Conservation (phyloP, 306 rosid species). For the Cucumis melo region DNA sequence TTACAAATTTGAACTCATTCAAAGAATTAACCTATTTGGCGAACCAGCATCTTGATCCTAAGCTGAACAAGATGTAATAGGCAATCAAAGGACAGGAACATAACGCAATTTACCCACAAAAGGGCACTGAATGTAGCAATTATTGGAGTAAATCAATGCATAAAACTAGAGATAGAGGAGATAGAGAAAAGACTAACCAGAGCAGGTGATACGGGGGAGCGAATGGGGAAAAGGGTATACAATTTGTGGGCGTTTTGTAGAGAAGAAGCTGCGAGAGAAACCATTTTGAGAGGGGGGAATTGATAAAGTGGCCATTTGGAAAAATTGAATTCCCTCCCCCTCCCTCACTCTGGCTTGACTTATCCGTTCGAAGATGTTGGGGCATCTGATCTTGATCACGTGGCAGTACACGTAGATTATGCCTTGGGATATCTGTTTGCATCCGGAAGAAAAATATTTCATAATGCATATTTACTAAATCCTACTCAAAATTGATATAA, state of each 20-base stretch:
- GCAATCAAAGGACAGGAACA: background rate
- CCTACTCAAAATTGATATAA: no score
- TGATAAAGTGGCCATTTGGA: constrained; percentile 48
- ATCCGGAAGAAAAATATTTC: no score
- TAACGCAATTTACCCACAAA: background rate
- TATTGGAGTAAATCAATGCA: background rate
- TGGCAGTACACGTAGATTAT: constrained; percentile 36
- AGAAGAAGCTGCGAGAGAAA: constrained; percentile 18
- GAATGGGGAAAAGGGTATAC: constrained; percentile 7
- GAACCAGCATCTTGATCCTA: background rate
- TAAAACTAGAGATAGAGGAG: background rate
- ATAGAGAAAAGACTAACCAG: constrained; percentile 18
- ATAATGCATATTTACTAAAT: no score
- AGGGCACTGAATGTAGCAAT: background rate
- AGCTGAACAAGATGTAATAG: background rate
- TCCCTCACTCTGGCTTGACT: background rate
- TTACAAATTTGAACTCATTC: background rate
- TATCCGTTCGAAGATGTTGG: constrained; percentile 10
- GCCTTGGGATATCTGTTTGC: background rate
- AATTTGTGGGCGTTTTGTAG: constrained; percentile 22
- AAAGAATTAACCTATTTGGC: background rate
- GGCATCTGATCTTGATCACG: constrained; percentile 21
- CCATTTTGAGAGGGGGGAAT: constrained; percentile 35
- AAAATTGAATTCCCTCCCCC: background rate
- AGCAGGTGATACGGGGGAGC: constrained; percentile 27